These are phyloP conservation scores for Alternaria sp. DNA, from an alignment of 2,329 filamentous ascomycete genomes.

Conservation along the genomic window DNA sequence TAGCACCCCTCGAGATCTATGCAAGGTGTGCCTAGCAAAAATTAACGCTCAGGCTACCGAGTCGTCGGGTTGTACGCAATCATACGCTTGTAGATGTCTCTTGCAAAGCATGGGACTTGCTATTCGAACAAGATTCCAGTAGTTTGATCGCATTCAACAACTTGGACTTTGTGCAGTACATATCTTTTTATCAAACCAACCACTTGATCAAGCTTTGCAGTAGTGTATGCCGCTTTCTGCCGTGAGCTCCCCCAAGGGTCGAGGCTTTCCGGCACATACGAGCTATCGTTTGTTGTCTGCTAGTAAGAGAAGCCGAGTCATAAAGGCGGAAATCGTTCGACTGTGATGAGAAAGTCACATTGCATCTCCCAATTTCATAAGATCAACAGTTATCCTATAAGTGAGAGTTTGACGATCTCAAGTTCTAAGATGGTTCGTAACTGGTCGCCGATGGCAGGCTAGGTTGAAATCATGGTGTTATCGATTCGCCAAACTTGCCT, in stretches of 20 bases:
- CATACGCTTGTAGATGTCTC: background rate
- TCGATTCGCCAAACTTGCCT: slow-evolving; percentile 2
- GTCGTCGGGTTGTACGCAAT: background rate
- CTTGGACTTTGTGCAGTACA: background rate
- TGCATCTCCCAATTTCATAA: background rate
- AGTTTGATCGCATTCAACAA: background rate
- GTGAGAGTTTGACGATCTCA: slow-evolving; percentile 1
- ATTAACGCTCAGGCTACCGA: background rate
- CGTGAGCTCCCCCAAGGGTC: background rate
- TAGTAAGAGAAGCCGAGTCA: background rate
- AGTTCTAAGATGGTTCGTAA: background rate
- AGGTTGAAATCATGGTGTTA: slow-evolving; percentile 1
- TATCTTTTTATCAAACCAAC: background rate
- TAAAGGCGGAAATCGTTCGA: background rate
- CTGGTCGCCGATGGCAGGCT: slow-evolving; percentile 4
- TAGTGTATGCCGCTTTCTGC: background rate
- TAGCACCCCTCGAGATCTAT: slow-evolving; percentile 10
- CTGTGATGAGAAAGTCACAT: slow-evolving; percentile 1
- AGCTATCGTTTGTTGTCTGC: background rate
- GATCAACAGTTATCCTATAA: background rate
- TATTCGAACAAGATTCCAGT: background rate
- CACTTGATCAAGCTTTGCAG: background rate
- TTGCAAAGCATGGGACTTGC: background rate
- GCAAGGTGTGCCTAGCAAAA: background rate
- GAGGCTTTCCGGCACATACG: background rate